Percentiles rank a stretch among this genome's conserved stretches.
These are phyloP conservation scores for Erodium trifolium DNA, from an alignment of 441 rosid genomes.

Conservation along the genomic window DNA sequence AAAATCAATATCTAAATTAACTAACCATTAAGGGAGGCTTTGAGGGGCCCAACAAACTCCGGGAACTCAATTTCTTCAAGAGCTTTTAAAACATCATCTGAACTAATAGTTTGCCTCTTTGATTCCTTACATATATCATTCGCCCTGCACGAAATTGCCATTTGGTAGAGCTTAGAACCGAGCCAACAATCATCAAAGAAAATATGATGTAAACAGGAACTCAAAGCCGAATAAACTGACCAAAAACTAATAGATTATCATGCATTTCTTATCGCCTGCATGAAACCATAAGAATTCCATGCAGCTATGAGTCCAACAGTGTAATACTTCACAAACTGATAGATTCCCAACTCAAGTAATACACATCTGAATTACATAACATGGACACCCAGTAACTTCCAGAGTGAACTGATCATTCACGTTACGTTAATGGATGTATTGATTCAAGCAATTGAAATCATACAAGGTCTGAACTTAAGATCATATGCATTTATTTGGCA, in stretches of 20 bases:
- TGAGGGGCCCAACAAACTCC: slow-evolving; percentile 68
- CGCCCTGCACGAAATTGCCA: slow-evolving; percentile 37
- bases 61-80: slow-evolving; percentile 77
- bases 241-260: too few species aligned
- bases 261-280: too few species aligned
- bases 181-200: not conserved
- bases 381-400: too few species aligned
- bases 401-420: too few species aligned
- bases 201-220: not conserved
- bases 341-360: not conserved
- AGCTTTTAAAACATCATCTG: slow-evolving; percentile 72
- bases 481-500: too few species aligned
- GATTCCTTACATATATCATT: slow-evolving; percentile 86
- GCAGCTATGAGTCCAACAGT: too few species aligned
- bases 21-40: slow-evolving; percentile 63
- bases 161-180: not conserved
- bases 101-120: slow-evolving; percentile 81
- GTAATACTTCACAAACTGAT: not conserved
- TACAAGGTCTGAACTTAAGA: too few species aligned
- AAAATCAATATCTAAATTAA: not conserved
- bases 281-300: too few species aligned
- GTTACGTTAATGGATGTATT: too few species aligned
- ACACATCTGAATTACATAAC: not conserved
- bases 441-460: too few species aligned
- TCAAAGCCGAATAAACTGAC: too few species aligned